These are phyloP conservation scores for Straminergon stramineum DNA, from an alignment of 225 moss, liverwort and hornwort genomes.

Conservation along the genomic window DNA sequence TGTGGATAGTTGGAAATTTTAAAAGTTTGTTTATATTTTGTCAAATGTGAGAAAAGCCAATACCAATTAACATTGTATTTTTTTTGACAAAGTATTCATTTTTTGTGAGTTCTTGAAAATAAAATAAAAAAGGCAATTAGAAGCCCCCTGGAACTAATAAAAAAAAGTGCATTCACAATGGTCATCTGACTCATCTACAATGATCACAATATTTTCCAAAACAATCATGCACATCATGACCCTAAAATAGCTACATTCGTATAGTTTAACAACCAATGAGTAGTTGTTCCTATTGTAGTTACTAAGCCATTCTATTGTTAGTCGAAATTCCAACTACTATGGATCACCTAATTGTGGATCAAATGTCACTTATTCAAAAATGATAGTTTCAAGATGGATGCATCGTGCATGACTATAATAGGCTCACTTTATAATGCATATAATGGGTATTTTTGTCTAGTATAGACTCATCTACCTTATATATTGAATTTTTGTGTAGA, in stretches of 20 bases:
- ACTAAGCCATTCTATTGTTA: neutral
- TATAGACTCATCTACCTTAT: neutral
- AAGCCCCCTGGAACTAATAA: neutral
- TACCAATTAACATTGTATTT: neutral
- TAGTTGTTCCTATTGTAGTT: neutral
- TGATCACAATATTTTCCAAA: neutral
- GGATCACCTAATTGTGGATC: neutral
- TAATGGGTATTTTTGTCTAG: neutral
- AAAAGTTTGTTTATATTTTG: neutral
- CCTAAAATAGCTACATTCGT: neutral
- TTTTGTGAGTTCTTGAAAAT: neutral
- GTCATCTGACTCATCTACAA: neutral
- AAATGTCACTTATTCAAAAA: neutral
- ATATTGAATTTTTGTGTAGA: neutral
- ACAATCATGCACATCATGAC: neutral
- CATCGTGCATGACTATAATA: neutral
- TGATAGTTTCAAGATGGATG: neutral
- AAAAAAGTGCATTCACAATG: neutral
- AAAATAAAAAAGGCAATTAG: neutral
- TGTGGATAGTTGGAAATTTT: neutral
- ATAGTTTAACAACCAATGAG: neutral
- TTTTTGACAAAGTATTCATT: neutral
- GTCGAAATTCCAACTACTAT: fast-evolving
- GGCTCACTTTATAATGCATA: neutral
- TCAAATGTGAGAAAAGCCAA: neutral